Conservation (phyloP, 1,284 basidiomycete species). For the Porodaedalea pini region DNA sequence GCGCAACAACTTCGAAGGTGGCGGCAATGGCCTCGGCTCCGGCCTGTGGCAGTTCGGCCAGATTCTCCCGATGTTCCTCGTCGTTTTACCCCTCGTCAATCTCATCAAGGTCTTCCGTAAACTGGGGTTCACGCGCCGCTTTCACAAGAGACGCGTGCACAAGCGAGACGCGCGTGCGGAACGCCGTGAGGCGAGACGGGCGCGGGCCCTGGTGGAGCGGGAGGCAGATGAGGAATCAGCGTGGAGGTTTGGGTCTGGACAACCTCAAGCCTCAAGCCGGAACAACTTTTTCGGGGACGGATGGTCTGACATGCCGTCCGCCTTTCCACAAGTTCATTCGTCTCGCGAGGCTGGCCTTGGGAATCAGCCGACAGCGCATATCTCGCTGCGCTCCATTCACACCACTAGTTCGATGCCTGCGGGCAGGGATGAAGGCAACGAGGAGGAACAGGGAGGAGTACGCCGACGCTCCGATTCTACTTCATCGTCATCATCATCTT, state of each 20-base stretch:
- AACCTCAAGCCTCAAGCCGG: background rate
- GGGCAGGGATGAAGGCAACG: no score
- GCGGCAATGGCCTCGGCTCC: conserved; percentile 11
- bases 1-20: conserved; percentile 27
- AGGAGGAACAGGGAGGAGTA: background rate
- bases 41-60: conserved; percentile 30
- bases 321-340: background rate
- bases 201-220: no score
- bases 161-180: background rate
- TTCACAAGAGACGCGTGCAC: conserved; percentile 9
- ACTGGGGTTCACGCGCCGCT: conserved; percentile 8
- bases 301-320: background rate
- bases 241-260: no score
- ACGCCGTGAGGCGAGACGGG: background rate
- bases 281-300: background rate
- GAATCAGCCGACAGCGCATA: background rate
- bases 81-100: conserved; percentile 19
- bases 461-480: background rate
- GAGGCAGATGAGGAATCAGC: no score
- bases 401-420: background rate
- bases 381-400: conserved; percentile 1
- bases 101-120: conserved; percentile 19
- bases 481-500: background rate
- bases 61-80: conserved; percentile 23
- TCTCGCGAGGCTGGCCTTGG: background rate